Conservation (phyloP, 768 basidiomycete species). For the Mycena vulgaris region DNA sequence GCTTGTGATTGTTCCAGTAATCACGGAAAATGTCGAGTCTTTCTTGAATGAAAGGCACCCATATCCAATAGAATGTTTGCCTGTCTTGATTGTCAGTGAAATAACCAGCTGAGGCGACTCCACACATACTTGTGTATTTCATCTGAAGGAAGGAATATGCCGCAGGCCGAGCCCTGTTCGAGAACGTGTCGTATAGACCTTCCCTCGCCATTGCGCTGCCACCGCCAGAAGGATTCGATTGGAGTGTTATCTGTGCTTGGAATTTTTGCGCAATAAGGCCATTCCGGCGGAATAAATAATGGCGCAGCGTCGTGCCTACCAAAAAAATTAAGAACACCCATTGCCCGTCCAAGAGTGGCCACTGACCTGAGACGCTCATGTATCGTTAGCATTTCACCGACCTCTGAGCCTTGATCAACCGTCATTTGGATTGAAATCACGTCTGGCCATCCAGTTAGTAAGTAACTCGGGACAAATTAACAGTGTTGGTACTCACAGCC, state of each 20-base stretch:
- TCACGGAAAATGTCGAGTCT: neutral
- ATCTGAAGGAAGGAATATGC: neutral
- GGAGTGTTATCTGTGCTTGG: conserved; percentile 19
- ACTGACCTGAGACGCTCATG: neutral
- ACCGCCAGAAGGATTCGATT: conserved; percentile 10
- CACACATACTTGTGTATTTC: neutral
- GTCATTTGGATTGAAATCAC: conserved; percentile 5
- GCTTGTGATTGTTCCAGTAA: conserved; percentile 15
- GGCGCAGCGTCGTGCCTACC: neutral
- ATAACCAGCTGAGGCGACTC: no score
- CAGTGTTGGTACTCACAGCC: neutral
- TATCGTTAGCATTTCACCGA: neutral
- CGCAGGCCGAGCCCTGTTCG: neutral
- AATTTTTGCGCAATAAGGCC: neutral
- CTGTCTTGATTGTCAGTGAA: no score
- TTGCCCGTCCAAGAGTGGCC: neutral
- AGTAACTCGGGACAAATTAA: neutral
- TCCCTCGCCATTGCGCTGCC: neutral
- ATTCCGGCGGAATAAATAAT: neutral
- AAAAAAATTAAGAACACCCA: neutral
- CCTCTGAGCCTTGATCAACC: neutral
- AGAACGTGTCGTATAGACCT: neutral
- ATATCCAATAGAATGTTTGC: neutral
- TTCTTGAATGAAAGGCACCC: neutral
- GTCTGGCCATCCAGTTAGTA: neutral